Conservation (phyloP, 331 rosid species). For the Spiraea crenata region DNA sequence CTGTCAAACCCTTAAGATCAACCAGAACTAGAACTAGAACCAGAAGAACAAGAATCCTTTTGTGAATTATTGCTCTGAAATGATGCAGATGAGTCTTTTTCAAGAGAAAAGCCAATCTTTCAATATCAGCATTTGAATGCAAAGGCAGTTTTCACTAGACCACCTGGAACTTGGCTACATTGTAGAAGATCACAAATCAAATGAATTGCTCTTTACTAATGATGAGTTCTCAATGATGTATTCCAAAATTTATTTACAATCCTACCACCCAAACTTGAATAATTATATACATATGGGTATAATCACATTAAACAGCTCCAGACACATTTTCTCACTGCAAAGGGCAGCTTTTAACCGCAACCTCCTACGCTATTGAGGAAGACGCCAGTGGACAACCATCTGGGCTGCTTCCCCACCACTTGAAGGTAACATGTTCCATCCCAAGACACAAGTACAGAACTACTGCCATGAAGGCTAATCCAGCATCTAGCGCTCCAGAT, state of each 20-base stretch:
- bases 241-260: background rate
- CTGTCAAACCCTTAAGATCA: too few relatives aligned
- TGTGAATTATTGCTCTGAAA: too few relatives aligned
- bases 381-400: constrained; percentile 73
- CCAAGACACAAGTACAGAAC: constrained; percentile 60
- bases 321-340: constrained; percentile 19
- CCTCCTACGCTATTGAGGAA: constrained; percentile 58
- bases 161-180: too few relatives aligned
- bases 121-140: too few relatives aligned
- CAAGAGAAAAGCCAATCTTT: too few relatives aligned
- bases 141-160: too few relatives aligned
- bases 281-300: background rate
- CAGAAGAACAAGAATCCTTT: too few relatives aligned
- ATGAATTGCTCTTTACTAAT: background rate
- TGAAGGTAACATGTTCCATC: constrained; percentile 46
- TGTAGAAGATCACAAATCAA: background rate
- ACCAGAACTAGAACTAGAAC: too few relatives aligned
- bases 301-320: background rate
- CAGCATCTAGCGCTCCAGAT: constrained; percentile 75
- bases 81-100: too few relatives aligned
- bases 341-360: constrained; percentile 44
- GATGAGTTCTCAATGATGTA: background rate
- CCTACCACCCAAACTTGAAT: background rate
- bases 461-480: constrained; percentile 79
- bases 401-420: constrained; percentile 70